phyloP scores from a whole-genome alignment of 2,329 filamentous ascomycete species.

The Exophiala sideris region DNA sequence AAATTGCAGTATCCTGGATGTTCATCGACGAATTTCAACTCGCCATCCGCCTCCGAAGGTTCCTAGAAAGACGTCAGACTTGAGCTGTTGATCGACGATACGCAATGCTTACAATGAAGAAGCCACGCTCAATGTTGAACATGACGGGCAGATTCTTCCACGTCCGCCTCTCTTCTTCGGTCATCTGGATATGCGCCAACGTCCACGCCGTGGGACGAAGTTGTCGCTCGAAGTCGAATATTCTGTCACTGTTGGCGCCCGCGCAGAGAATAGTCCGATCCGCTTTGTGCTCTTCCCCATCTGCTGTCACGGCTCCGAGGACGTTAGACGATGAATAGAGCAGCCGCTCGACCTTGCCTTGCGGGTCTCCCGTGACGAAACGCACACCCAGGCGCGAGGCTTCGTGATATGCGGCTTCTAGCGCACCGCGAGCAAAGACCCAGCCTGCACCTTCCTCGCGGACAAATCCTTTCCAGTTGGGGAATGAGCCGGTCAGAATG shows the following conservation, averaged over 20 bases:
- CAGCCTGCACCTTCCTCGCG: conserved; percentile 48
- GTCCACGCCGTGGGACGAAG: conserved; percentile 47
- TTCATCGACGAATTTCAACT: conserved; percentile 46
- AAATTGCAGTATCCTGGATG: conserved; percentile 56
- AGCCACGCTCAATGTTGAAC: conserved; percentile 47
- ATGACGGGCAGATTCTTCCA: conserved; percentile 44
- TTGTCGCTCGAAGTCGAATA: conserved; percentile 45
- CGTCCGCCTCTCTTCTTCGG: conserved; percentile 37
- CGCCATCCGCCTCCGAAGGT: conserved; percentile 38
- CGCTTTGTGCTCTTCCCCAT: conserved; percentile 37
- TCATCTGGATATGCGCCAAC: conserved; percentile 44
- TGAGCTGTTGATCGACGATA: neutral
- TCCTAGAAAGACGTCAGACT: conserved; percentile 28
- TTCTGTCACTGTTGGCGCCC: conserved; percentile 39
- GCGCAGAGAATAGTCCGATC: conserved; percentile 42
- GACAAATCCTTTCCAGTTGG: conserved; percentile 43
- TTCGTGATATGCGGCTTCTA: conserved; percentile 45
- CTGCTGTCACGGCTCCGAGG: conserved; percentile 38
- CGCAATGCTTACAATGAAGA: conserved; percentile 39
- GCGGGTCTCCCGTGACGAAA: conserved; percentile 44
- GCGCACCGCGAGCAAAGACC: conserved; percentile 51
- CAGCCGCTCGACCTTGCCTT: conserved; percentile 38
- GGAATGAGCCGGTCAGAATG: conserved; percentile 44
- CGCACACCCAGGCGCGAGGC: conserved; percentile 45
- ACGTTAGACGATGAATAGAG: conserved; percentile 37